phyloP scores from a whole-genome alignment of 2,329 filamentous ascomycete genomes.

The Hymenoscyphus albidus region DNA sequence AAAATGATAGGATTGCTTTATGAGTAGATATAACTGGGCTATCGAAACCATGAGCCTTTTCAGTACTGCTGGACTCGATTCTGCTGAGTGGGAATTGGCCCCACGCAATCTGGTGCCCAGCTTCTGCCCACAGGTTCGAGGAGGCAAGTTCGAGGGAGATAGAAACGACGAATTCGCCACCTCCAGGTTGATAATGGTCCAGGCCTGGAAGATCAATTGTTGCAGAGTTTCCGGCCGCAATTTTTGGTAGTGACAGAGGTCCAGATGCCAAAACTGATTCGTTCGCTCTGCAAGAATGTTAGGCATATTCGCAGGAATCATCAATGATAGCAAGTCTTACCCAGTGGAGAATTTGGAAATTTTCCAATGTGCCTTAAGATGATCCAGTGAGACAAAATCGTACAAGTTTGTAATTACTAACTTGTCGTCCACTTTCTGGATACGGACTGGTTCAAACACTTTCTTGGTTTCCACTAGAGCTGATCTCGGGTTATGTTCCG shows the following conservation, averaged over 20 bases:
- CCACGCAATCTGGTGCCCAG: constrained; percentile 54
- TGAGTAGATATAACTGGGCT: constrained; percentile 35
- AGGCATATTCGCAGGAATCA: neutral
- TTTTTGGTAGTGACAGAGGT: constrained; percentile 5
- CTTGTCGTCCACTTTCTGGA: constrained; percentile 13
- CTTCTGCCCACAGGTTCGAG: constrained; percentile 47
- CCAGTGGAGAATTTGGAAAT: constrained; percentile 6
- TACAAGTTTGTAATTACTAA: constrained; percentile 45
- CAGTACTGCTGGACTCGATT: constrained; percentile 2
- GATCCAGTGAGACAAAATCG: constrained; percentile 50
- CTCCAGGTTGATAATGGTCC: constrained; percentile 41
- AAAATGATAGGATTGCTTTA: neutral
- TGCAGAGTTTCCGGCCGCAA: constrained; percentile 11
- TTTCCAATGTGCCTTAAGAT: constrained; percentile 36
- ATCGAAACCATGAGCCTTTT: constrained; percentile 14
- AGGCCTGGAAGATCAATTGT: constrained; percentile 38
- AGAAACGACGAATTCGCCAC: constrained; percentile 3
- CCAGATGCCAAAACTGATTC: constrained; percentile 8
- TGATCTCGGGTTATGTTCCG: constrained; percentile 53
- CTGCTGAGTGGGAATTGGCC: constrained; percentile 43
- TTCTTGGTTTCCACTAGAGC: constrained; percentile 56
- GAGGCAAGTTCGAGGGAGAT: constrained; percentile 29
- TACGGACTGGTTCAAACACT: constrained; percentile 50
- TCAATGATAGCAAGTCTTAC: neutral
- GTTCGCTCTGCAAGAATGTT: neutral